Base-by-base conservation (phyloP, 2,329 filamentous ascomycete genomes). In the Phyllosticta paracitricarpa region DNA sequence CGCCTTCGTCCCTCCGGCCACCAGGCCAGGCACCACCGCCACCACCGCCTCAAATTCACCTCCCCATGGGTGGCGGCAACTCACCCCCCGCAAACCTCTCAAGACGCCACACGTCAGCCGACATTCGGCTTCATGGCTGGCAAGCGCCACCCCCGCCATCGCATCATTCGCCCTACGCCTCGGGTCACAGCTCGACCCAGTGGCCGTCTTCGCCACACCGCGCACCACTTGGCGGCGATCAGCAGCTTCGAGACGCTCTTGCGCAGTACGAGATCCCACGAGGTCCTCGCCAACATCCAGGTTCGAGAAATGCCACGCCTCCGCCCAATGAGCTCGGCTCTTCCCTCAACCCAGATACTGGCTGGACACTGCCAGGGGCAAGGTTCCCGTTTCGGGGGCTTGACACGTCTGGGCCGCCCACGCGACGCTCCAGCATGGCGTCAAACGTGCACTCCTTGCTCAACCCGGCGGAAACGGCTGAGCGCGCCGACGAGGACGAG, bases 61-160 rank as follows among this genome's bases (percentile, higher is more conserved):
- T 85, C 70, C 83, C 83, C 19, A 75, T 84, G 40, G 79, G 82
- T n/a, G 78, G 77, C 59, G 79, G 79, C 61, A 67, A 70, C 22
- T 83, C 83, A 48, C 81, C 83, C 25, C 81, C 82, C 1, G 82
- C 84, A 61, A 91, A 85, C 68, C 80, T 96, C 55, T 84, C 86
- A 54, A 86, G 93, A 65, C 85, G 93, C 64, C 94, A 99, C 75
- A 99, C 94, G 1, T 93, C 92, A 51, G 94, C 94, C 62, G 94
- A 99, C 72, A 97, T 99, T 67, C 87, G 94, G 59, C 88, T 77
- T 4, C 76, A 79, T 64, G 77, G 78, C 63, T 92, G 78, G 68
- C 88, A 91, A 71, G 90, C 80, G 7, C 79, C 73, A 65, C 77
- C 69, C 55, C 72, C 76, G 19, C 71, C 71, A 40, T 72, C 76